These are phyloP conservation scores for Phytopythium aichiense DNA, from an alignment of 352 stramenopile species.

Conservation along the genomic window DNA sequence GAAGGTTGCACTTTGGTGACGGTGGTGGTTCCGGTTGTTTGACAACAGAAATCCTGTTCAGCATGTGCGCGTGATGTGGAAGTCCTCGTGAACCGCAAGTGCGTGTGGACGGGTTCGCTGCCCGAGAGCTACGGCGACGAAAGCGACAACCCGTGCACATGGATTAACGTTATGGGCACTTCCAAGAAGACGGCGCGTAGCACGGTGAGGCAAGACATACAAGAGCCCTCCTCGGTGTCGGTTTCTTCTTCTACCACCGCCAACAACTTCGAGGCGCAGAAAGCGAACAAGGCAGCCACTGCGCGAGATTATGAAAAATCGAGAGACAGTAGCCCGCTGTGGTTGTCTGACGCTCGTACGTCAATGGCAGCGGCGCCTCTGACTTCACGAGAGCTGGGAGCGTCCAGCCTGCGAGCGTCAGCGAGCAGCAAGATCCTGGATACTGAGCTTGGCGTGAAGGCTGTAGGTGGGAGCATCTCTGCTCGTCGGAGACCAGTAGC, in stretches of 20 bases:
- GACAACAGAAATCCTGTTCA: conserved; percentile 24
- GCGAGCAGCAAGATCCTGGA: background rate
- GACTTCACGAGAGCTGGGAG: background rate
- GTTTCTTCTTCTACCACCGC: background rate
- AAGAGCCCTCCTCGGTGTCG: background rate
- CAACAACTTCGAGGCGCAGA: background rate
- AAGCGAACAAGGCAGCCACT: background rate
- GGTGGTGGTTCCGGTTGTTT: background rate
- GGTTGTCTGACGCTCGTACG: conserved; percentile 1
- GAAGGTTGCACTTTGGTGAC: background rate
- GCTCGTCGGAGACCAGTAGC: background rate
- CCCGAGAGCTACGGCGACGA: conserved; percentile 64
- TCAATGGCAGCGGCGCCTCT: background rate
- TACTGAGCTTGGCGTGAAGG: background rate
- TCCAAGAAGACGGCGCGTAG: conserved; percentile 35
- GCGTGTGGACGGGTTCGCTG: conserved; percentile 72
- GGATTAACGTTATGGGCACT: conserved; percentile 45
- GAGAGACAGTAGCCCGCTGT: conserved; percentile 3
- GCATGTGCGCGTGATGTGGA: conserved; percentile 66
- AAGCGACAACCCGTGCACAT: conserved; percentile 62
- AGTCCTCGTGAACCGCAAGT: conserved; percentile 52
- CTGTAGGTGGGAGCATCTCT: background rate
- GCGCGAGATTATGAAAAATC: background rate
- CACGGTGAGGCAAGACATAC: conserved; percentile 7
- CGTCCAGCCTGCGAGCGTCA: background rate